Base-by-base conservation (phyloP, 1,139 yeast genomes). In the Blastobotrys apis region DNA sequence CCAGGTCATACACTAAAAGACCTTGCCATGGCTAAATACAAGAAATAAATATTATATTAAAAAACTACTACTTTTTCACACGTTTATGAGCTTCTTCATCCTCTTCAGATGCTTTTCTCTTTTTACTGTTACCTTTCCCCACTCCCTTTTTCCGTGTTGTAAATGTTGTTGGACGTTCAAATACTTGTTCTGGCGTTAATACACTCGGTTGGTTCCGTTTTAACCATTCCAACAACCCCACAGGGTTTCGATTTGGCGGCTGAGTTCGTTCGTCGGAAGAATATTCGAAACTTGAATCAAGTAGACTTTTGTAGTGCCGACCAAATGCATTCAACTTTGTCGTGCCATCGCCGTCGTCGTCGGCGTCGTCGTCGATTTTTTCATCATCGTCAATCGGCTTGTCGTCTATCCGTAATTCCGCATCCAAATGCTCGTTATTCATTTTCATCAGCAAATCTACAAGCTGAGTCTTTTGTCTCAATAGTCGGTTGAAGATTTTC, bases 201-300 rank as follows among this genome's bases (percentile, higher is more conserved):
- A 56, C 52, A n/a, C 47, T 44, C 3, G 61, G 58, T 35, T 53
- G 59, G 41, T 56, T 56, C 19, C 61, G 44, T 32, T 58, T 54
- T 32, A 58, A 49, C 62, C 62, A 58, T 29, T 58, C 59, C 10
- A 50, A 36, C 21, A 57, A 43, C 15, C 52, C 48, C 56, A 57
- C 57, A 5, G 62, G 62, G 45, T 58, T 58, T 13, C 53, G 49
- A 17, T 49, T 45, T 9, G 44, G 37, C 3, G 53, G 52, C 22
- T 47, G 52, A 2, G 45, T 44, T 12, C 50, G 53, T 36, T 58
- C 62, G 37, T 58, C 63, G 6, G 52, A 44, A 6, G 57, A 47
- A 37, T 45, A 48, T 26, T 57, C 59, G 44, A 40, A 52, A n/a
- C 52, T 32, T 4, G 48, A 41, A 10, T 49, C 52, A 16, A 44